Conservation (phyloP, 805 yeast genomes). For the Sugiyamaella valdiviana region DNA sequence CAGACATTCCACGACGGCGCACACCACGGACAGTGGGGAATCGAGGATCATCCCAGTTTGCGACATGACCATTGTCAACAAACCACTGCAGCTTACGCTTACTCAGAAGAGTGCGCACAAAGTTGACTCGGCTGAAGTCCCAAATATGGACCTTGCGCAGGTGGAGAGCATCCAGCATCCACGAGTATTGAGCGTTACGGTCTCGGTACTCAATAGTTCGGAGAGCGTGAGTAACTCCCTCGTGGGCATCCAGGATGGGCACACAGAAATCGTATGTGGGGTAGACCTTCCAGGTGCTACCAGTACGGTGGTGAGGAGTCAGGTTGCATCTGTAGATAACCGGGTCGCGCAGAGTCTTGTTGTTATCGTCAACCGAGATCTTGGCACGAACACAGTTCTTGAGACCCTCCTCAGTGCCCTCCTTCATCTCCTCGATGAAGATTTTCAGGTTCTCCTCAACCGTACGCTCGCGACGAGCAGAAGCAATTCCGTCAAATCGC, state of each 20-base stretch:
- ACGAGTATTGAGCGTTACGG: conserved; percentile 95
- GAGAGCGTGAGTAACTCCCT: conserved; percentile 96
- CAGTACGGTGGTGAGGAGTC: conserved; percentile 98
- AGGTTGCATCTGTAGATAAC: conserved; percentile 95
- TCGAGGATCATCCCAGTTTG: conserved; percentile 98
- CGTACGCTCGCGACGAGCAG: conserved; percentile 84
- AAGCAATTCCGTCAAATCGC: conserved; percentile 95
- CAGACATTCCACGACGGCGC: conserved; percentile 99
- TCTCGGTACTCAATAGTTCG: conserved; percentile 99
- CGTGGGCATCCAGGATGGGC: conserved; percentile 90
- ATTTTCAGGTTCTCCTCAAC: conserved; percentile 86
- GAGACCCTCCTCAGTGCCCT: conserved; percentile 88
- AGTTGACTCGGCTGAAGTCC: conserved; percentile 98
- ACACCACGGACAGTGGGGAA: conserved; percentile 99
- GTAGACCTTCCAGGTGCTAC: conserved; percentile 86
- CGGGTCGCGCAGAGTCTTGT: conserved; percentile 96
- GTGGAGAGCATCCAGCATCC: conserved; percentile 79
- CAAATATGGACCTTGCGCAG: conserved; percentile 92
- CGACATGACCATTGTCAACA: conserved; percentile 82
- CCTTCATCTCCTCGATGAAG: conserved; percentile 86
- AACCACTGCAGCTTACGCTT: conserved; percentile 99
- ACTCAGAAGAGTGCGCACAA: conserved; percentile 88
- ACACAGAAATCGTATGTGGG: conserved; percentile 99
- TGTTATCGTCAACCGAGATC: conserved; percentile 82
- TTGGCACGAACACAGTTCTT: conserved; percentile 95